Evolutionary conservation across 2,329 filamentous ascomycete species (phyloP), one percentile per base, ranked within the genome.

Genomic region (Decorospora gaudefroyi): DNA sequence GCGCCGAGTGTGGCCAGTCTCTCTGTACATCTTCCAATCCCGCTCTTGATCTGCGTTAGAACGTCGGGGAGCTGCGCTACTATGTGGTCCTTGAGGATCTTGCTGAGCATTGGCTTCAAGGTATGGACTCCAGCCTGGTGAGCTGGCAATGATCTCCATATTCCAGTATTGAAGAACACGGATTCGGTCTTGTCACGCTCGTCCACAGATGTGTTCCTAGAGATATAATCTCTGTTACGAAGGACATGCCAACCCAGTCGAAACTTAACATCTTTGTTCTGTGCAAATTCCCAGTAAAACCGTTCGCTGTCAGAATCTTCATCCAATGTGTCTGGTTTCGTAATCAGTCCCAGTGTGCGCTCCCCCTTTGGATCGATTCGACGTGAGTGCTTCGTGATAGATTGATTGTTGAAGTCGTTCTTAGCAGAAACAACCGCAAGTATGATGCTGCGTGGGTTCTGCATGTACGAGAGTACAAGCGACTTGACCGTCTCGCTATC

Each of bases 311-410:
- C 61, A 0, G 72, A 75, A 0, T 68, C 72, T 0, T 64, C 15
- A 0, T 59, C 55, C 0, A 77, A 58, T 0, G 69, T 61, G 46
- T 82, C 79, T 0, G 77, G 76, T 51, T 82, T 83, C 0, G 80
- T 84, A 30, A 84, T 75, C 33, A 84, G 70, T 0, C 80, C 77
- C 0, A 84, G 63, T 0, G 80, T 83, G 2, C 80, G 74, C 1
- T 62, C 47, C 1, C 72, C 69, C 0, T 67, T 50, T 1, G 68
- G 71, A 53, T 83, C 78, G 22, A 80, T 74, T 21, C 68, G 49
- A n/a, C 72, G 68, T 0, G 74, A 74, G 8, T 74, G 76, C 17
- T 75, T 72, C 0, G 79, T 69, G 2, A 87, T 76, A 1, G 72
- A 68, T 55, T 88, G 83, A 13, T 81, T 77, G 6, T 78, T 78